Evolutionary conservation across 192 early-diverging fungal genomes (phyloP).

Genomic region (Rhizophagus sp.): DNA sequence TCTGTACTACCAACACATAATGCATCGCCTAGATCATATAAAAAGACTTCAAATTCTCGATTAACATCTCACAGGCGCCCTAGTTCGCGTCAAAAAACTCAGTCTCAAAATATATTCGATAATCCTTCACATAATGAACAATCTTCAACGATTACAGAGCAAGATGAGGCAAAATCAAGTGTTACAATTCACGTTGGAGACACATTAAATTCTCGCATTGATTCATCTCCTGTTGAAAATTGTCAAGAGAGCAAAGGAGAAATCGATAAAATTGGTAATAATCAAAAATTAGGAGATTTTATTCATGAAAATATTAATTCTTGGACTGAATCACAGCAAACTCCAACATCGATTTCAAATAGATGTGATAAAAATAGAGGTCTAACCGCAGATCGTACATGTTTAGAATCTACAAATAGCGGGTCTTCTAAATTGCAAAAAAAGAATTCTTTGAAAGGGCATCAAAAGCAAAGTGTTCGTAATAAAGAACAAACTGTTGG

Average conservation of each 20-base stretch:
- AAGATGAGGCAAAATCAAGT: slow-evolving; percentile 19
- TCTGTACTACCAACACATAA: slow-evolving; percentile 7
- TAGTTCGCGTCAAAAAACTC: slow-evolving; percentile 14
- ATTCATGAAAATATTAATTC: background rate
- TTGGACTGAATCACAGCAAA: background rate
- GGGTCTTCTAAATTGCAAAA: background rate
- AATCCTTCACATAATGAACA: slow-evolving; percentile 16
- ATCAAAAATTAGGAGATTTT: background rate
- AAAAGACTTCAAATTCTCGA: slow-evolving; percentile 24
- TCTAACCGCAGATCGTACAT: background rate
- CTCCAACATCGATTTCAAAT: background rate
- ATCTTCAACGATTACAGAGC: background rate
- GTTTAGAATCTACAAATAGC: background rate
- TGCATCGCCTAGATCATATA: slow-evolving; percentile 4
- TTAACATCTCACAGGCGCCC: slow-evolving; percentile 15
- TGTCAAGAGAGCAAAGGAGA: slow-evolving; percentile 17
- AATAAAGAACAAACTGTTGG: background rate
- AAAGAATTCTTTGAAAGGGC: background rate
- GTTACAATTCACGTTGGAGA: slow-evolving; percentile 27
- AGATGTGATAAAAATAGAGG: background rate
- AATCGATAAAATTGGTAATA: background rate
- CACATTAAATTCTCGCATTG: background rate
- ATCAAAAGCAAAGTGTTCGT: background rate
- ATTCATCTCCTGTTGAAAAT: background rate
- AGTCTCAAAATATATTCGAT: background rate